Evolutionary conservation across 2,329 filamentous ascomycete genomes (phyloP).

Genomic region (Eurotiales sp.): DNA sequence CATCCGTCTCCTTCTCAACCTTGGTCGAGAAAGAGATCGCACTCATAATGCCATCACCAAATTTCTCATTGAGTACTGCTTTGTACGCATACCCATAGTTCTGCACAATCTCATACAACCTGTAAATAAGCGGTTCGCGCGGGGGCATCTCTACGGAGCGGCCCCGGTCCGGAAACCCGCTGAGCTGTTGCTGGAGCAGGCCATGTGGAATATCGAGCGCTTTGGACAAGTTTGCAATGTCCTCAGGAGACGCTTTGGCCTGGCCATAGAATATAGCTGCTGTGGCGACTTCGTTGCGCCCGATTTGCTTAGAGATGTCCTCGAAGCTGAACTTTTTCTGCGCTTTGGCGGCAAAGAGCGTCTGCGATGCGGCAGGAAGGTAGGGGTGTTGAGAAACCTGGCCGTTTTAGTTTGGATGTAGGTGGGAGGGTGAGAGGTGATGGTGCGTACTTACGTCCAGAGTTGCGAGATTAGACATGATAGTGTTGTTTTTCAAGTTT

Average conservation of each 20-base stretch:
- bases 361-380: conserved; percentile 66
- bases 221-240: conserved; percentile 63
- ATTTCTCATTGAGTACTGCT: conserved; percentile 92
- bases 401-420: background rate
- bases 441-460: conserved; percentile 34
- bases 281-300: conserved; percentile 76
- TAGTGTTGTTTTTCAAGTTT: background rate
- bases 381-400: conserved; percentile 45
- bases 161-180: conserved; percentile 76
- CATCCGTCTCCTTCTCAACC: conserved; percentile 90
- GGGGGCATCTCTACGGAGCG: conserved; percentile 77
- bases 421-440: background rate
- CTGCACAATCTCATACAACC: conserved; percentile 90
- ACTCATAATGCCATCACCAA: conserved; percentile 93
- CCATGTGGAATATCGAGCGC: conserved; percentile 60
- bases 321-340: conserved; percentile 73
- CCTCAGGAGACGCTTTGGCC: conserved; percentile 66
- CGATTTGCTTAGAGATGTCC: conserved; percentile 67
- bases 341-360: conserved; percentile 79
- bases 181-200: conserved; percentile 59
- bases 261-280: conserved; percentile 92
- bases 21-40: conserved; percentile 87
- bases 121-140: conserved; percentile 81
- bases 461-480: conserved; percentile 40
- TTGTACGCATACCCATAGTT: conserved; percentile 98